Conservation (phyloP, 1,139 yeast genomes). For the Lodderomyces jiufengensis region DNA sequence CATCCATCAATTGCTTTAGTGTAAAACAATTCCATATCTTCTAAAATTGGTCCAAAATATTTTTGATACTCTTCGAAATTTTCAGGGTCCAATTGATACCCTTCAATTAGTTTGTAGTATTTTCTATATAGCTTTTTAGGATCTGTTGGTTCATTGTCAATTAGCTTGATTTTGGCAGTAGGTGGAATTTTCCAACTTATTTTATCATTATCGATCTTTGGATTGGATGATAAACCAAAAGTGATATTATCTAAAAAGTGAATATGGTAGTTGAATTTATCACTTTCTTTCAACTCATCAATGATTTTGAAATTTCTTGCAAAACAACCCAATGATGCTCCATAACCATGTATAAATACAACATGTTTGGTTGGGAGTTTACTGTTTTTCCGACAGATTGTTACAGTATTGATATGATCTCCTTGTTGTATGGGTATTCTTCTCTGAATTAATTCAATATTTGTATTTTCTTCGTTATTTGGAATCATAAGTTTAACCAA, state of each 20-base stretch:
- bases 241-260: slow-evolving; percentile 84
- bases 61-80: slow-evolving; percentile 28
- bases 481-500: slow-evolving; percentile 38
- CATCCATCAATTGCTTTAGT: slow-evolving; percentile 36
- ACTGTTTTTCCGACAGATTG: slow-evolving; percentile 22
- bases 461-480: slow-evolving; percentile 18
- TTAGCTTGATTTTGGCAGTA: slow-evolving; percentile 28
- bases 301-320: slow-evolving; percentile 65
- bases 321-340: slow-evolving; percentile 84
- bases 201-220: slow-evolving; percentile 28
- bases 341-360: slow-evolving; percentile 87
- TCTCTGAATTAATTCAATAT: slow-evolving; percentile 19
- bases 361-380: slow-evolving; percentile 34
- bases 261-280: slow-evolving; percentile 41
- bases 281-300: slow-evolving; percentile 35
- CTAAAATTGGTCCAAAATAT: slow-evolving; percentile 42
- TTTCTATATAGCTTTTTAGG: slow-evolving; percentile 33
- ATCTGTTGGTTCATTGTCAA: slow-evolving; percentile 30
- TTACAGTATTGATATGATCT: slow-evolving; percentile 36
- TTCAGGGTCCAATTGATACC: slow-evolving; percentile 26
- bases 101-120: slow-evolving; percentile 41
- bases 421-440: slow-evolving; percentile 23
- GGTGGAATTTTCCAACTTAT: slow-evolving; percentile 23
- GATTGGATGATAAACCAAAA: slow-evolving; percentile 76
- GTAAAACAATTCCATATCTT: slow-evolving; percentile 37